Conservation (phyloP, 192 early-diverging fungal species). For the Funneliformis mosseae region DNA sequence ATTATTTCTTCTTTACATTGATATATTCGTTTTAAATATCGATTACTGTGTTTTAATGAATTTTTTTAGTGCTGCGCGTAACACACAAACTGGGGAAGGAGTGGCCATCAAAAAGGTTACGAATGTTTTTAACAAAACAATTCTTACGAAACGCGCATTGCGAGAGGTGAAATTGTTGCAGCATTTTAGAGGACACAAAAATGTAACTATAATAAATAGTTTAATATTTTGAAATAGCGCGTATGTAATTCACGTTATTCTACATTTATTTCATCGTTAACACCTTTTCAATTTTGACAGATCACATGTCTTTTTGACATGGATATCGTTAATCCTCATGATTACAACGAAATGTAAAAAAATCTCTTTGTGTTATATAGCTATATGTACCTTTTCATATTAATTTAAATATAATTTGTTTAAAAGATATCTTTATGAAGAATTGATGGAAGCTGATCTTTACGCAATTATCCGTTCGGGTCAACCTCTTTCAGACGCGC, state of each 20-base stretch:
- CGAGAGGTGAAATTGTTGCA: conserved; percentile 91
- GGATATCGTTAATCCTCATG: conserved; percentile 66
- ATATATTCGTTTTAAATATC: background rate
- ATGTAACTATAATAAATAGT: conserved; percentile 47
- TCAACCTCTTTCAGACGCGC: conserved; percentile 81
- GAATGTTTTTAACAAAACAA: conserved; percentile 80
- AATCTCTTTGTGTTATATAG: background rate
- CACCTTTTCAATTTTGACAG: conserved; percentile 42
- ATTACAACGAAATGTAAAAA: conserved; percentile 76
- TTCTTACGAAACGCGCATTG: conserved; percentile 86
- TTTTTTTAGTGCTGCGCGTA: conserved; percentile 68
- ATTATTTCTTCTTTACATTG: background rate
- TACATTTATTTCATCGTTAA: background rate
- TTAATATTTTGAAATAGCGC: background rate
- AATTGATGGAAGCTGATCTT: conserved; percentile 88
- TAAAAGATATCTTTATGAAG: conserved; percentile 59
- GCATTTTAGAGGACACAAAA: conserved; percentile 92
- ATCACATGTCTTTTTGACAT: conserved; percentile 79
- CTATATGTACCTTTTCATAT: conserved; percentile 6
- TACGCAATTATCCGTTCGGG: conserved; percentile 85
- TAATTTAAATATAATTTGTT: background rate
- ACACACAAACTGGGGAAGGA: conserved; percentile 67
- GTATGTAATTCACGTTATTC: background rate
- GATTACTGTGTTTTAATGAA: background rate
- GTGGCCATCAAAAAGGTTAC: conserved; percentile 92